These are phyloP conservation scores for Mycosphaerella sp. DNA, from an alignment of 2,329 filamentous ascomycete species.

Conservation along the genomic window DNA sequence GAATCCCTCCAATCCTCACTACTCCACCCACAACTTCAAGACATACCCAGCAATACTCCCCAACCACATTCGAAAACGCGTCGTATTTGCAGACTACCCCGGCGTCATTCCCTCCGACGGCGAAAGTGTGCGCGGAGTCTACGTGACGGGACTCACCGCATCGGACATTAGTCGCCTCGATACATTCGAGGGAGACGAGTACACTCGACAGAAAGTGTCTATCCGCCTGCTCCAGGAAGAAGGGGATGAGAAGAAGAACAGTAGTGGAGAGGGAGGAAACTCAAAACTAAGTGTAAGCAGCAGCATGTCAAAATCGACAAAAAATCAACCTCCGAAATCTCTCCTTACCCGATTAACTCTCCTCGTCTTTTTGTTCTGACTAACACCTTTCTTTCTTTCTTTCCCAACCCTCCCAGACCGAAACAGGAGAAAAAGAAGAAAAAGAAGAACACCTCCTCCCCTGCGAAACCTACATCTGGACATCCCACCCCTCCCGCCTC, in stretches of 20 bases:
- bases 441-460: constrained; percentile 26
- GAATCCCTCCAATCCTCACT: constrained; percentile 47
- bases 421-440: constrained; percentile 26
- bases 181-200: constrained; percentile 73
- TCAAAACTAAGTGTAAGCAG: constrained; percentile 24
- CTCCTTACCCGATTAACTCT: background rate
- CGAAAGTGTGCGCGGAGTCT: constrained; percentile 63
- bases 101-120: constrained; percentile 53
- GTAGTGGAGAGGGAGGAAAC: constrained; percentile 27
- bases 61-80: constrained; percentile 63
- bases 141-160: constrained; percentile 70
- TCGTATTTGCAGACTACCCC: constrained; percentile 69
- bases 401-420: constrained; percentile 6
- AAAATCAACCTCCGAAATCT: background rate
- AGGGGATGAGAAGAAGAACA: background rate
- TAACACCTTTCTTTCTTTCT: background rate
- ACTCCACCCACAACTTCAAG: constrained; percentile 46
- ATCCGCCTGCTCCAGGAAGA: constrained; percentile 28
- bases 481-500: constrained; percentile 44
- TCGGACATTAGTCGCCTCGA: constrained; percentile 71
- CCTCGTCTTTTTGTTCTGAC: background rate
- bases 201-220: constrained; percentile 49
- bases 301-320: background rate
- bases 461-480: constrained; percentile 49
- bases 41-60: constrained; percentile 71